A percentile compares a stretch with the other conserved stretches of the same genome.
These are phyloP conservation scores for Fragaria nilgerrensis DNA, from an alignment of 306 rosid species.

Conservation along the genomic window DNA sequence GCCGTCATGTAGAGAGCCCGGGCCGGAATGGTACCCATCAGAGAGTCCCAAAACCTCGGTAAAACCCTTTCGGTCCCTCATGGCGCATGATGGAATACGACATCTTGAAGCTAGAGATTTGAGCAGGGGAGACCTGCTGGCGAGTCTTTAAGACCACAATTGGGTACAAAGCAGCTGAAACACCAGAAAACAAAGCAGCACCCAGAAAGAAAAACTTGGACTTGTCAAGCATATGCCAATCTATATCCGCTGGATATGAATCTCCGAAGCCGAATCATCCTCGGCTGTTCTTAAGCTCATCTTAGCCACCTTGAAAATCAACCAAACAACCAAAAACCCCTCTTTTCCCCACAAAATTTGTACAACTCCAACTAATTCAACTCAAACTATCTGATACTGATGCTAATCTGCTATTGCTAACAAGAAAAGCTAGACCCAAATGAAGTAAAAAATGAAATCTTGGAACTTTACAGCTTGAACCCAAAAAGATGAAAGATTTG, in stretches of 20 bases:
- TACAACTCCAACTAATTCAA: not conserved
- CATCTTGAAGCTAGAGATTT: conserved; percentile 61
- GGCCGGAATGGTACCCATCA: conserved; percentile 91
- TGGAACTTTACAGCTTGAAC: not conserved
- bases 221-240: conserved; percentile 97
- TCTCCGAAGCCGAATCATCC: conserved; percentile 72
- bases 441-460: conserved; percentile 7
- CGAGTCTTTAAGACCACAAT: conserved; percentile 82
- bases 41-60: conserved; percentile 93
- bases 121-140: conserved; percentile 69
- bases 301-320: conserved; percentile 54
- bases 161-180: conserved; percentile 76
- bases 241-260: conserved; percentile 77
- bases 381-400: not conserved
- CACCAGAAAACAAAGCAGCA: conserved; percentile 92
- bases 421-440: not conserved
- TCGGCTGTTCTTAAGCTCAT: conserved; percentile 73
- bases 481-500: not conserved
- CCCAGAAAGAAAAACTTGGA: conserved; percentile 90
- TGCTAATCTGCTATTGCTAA: too few species aligned
- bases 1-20: conserved; percentile 91
- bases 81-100: conserved; percentile 59
- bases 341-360: conserved; percentile 7
- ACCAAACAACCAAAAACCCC: conserved; percentile 11
- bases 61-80: conserved; percentile 85